phyloP scores from a whole-genome alignment of 805 yeast species.

The Jamesozyma lodderae region DNA sequence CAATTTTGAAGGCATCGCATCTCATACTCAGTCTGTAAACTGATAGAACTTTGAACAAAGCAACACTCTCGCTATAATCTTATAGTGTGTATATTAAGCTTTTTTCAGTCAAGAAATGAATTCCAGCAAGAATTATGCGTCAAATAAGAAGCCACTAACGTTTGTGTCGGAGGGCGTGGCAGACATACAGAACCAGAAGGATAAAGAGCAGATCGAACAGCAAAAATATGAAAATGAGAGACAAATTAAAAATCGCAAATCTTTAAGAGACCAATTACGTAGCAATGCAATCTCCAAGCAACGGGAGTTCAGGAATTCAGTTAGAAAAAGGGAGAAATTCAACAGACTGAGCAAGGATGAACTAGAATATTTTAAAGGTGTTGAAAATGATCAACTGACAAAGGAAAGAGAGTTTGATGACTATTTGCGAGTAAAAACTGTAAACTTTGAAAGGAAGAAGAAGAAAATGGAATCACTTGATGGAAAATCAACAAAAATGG shows the following conservation, averaged over 20 bases:
- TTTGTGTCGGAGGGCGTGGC: constrained; percentile 26
- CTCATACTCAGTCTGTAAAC: no score
- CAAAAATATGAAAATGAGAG: constrained; percentile 17
- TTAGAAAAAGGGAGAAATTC: constrained; percentile 23
- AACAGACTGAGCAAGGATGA: constrained; percentile 23
- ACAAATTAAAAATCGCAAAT: constrained; percentile 18
- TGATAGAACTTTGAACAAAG: no score
- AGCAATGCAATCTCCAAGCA: constrained; percentile 24
- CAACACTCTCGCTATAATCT: no score
- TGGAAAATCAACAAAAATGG: not conserved
- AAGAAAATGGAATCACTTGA: not conserved
- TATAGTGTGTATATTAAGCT: not conserved
- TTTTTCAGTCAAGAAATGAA: not conserved
- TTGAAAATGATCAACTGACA: constrained; percentile 4
- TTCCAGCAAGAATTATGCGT: not conserved
- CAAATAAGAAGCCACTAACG: constrained; percentile 10
- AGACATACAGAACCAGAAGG: constrained; percentile 18
- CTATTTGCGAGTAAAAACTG: constrained; percentile 3
- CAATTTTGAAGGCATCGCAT: no score
- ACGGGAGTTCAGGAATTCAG: constrained; percentile 16
- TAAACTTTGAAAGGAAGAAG: constrained; percentile 5
- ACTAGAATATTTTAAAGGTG: constrained; percentile 12
- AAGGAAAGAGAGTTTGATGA: constrained; percentile 7
- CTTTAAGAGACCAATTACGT: constrained; percentile 26
- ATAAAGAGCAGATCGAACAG: constrained; percentile 16